A percentile compares a stretch with the other conserved stretches of the same genome.
Evolutionary conservation across 306 rosid species (phyloP).

Genomic region (Medicago truncatula): MtrunA17r5.0-ANR NC_053048.1:7240501-7241000

Average conservation of each 20-base stretch:
- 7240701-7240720: not conserved
- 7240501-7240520: conserved; percentile 77
- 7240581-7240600: conserved; percentile 68
- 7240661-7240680: no score
- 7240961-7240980: conserved; percentile 97
- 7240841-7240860: conserved; percentile 88
- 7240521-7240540: conserved; percentile 78
- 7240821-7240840: conserved; percentile 96
- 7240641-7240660: not conserved
- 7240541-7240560: conserved; percentile 80
- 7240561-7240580: conserved; percentile 90
- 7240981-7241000: conserved; percentile 14
- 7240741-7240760: not conserved
- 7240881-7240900: conserved; percentile 95
- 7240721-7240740: conserved; percentile 3
- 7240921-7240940: conserved; percentile 92
- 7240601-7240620: conserved; percentile 4
- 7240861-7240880: conserved; percentile 98
- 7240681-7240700: not conserved
- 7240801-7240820: conserved; percentile 34
- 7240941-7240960: conserved; percentile 88
- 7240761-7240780: not conserved
- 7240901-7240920: conserved; percentile 87
- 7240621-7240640: not conserved
- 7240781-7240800: conserved; percentile 5